Base-by-base conservation (phyloP, 2,329 filamentous ascomycete genomes). In the Didymella pinodella region DNA sequence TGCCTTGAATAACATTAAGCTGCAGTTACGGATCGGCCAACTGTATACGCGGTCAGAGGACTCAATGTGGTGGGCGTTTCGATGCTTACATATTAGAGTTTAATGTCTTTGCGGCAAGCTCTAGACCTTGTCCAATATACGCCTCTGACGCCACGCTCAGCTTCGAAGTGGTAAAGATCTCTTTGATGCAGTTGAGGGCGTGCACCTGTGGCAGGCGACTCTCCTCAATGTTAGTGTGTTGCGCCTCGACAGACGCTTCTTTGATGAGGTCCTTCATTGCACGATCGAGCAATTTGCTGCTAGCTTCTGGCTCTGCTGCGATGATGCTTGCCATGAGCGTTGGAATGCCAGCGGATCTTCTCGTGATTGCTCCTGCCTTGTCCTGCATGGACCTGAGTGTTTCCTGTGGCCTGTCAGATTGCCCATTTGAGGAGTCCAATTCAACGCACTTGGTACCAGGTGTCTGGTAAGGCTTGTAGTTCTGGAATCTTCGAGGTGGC, bases 1-100 rank as follows among this genome's bases (percentile, higher is more conserved):
- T 62, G 92, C 92, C 54, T 94, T 88, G 64, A 98, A 88, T 7
- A 99, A 86, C 79, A 98, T 90, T 32, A 98, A 79, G 2, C 93
- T 93, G 66, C 93, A 97, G 75, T 99, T 99, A 0, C 93, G 89
- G 56, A 99, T 93, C 0, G 93, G 92, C 95, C 95, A 99, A 22
- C 88, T 91, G 61, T 11, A 18, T 26, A 8, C 57, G 12, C 31
- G 66, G 18, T 62, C 14, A 69, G 57, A n/a, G 1, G 4, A 25
- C 14, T 14, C 2, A 0, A 16, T 1, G 2, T 0, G 6, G 8
- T 2, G 8, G n/a, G 31, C 34, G n/a, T 18, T 12, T 32, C 28
- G 6, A 16, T 5, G 76, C 85, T 78, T 80, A 91, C 86, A 95
- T 87, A 59, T 90, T 85, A 0, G 92, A 95, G 44, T 87, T 89